Conservation (phyloP, 2,329 filamentous ascomycete species). For the Eurotiales sp. region DNA sequence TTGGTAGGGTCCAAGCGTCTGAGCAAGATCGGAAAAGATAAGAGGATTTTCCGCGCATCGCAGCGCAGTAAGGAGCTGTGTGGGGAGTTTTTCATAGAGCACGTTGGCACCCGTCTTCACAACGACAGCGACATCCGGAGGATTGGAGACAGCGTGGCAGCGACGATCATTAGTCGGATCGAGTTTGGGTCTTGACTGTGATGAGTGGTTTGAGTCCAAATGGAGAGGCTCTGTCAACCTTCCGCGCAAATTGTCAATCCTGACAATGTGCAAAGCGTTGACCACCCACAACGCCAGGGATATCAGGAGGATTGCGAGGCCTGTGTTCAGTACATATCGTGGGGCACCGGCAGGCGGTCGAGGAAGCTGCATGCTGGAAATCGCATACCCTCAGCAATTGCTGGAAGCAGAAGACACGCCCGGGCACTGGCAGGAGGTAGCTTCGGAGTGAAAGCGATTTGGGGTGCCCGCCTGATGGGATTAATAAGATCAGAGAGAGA, state of each 20-base stretch:
- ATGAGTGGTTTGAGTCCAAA: background rate
- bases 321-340: conserved; percentile 9
- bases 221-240: conserved; percentile 7
- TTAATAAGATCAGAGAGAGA: too few relatives aligned
- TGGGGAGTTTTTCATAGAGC: conserved; percentile 50
- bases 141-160: conserved; percentile 44
- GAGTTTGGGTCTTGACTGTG: background rate
- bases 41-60: conserved; percentile 50
- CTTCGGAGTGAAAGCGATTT: too few relatives aligned
- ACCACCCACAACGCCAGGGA: conserved; percentile 9
- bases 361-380: conserved; percentile 11
- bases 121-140: conserved; percentile 48
- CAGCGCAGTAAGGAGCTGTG: conserved; percentile 53
- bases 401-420: background rate
- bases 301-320: conserved; percentile 11
- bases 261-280: conserved; percentile 5
- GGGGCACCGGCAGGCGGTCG: conserved; percentile 8
- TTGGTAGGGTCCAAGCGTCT: conserved; percentile 28
- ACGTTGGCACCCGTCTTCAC: conserved; percentile 59
- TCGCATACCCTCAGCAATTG: background rate
- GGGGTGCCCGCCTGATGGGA: too few relatives aligned
- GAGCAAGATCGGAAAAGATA: conserved; percentile 37
- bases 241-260: conserved; percentile 1
- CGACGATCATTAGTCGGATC: conserved; percentile 17
- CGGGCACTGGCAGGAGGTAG: too few relatives aligned